Evolutionary conservation across 2,329 filamentous ascomycete genomes (phyloP).

Genomic region (Proliferodiscus dingleyae): DNA sequence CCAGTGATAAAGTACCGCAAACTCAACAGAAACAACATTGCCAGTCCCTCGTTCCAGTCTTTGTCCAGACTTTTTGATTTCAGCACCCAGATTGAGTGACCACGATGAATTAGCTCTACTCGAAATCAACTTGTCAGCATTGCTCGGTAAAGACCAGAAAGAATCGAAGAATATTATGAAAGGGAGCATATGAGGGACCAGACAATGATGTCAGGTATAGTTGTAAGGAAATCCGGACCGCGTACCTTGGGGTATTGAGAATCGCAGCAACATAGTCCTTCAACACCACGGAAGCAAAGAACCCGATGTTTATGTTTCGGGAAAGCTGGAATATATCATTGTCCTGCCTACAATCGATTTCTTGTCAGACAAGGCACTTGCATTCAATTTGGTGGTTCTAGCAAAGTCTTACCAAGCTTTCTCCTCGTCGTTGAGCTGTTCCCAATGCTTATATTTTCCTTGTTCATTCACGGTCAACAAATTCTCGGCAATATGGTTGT

Average conservation of each 20-base stretch:
- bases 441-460: slow-evolving; percentile 39
- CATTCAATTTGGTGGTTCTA: background rate
- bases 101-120: slow-evolving; percentile 39
- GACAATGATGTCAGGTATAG: too few species aligned
- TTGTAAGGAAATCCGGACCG: background rate
- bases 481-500: slow-evolving; percentile 39
- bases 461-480: slow-evolving; percentile 40
- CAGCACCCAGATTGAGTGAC: slow-evolving; percentile 40
- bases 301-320: slow-evolving; percentile 43
- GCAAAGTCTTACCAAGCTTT: slow-evolving; percentile 34
- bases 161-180: too few species aligned
- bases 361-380: background rate
- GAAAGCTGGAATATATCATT: slow-evolving; percentile 44
- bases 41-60: slow-evolving; percentile 39
- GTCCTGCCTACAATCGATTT: slow-evolving; percentile 35
- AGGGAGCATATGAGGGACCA: too few species aligned
- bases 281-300: slow-evolving; percentile 41
- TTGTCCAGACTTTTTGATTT: slow-evolving; percentile 38
- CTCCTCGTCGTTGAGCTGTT: slow-evolving; percentile 33
- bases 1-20: slow-evolving; percentile 44
- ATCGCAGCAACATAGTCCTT: slow-evolving; percentile 39
- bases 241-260: slow-evolving; percentile 16
- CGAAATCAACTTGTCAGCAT: background rate
- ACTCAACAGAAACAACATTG: slow-evolving; percentile 42
- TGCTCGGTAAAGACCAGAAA: too few species aligned